These are phyloP conservation scores for Moniliella sp. DNA, from an alignment of 1,284 basidiomycete genomes.

Conservation along the genomic window DNA sequence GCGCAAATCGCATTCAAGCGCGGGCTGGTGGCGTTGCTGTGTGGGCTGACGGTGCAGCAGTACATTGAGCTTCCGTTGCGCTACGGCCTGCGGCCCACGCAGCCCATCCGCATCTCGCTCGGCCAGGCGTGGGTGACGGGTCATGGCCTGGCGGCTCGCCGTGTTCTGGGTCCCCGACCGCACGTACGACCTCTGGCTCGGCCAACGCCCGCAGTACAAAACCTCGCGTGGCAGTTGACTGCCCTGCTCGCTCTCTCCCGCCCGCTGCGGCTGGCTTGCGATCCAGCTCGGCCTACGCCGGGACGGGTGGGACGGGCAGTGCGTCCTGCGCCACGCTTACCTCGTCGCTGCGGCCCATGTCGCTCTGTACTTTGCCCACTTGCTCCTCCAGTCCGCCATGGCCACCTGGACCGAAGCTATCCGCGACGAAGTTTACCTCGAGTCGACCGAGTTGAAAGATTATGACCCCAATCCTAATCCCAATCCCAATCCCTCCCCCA, in stretches of 20 bases:
- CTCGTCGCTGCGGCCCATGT: background rate
- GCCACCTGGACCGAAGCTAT: slow-evolving; percentile 16
- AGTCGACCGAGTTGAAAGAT: slow-evolving; percentile 23
- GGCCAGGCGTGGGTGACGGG: slow-evolving; percentile 7
- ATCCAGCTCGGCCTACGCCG: too few relatives aligned
- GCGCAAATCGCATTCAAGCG: too few relatives aligned
- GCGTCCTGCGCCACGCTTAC: background rate
- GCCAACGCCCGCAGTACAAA: background rate
- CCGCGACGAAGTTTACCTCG: slow-evolving; percentile 25
- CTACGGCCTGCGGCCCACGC: background rate
- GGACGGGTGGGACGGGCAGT: background rate
- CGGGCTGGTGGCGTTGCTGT: too few relatives aligned
- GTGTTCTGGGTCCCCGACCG: slow-evolving; percentile 3
- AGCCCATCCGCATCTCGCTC: slow-evolving; percentile 1
- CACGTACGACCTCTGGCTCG: background rate
- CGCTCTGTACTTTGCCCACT: background rate
- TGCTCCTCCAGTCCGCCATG: slow-evolving; percentile 6
- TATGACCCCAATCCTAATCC: too few relatives aligned
- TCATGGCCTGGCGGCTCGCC: slow-evolving; percentile 5
- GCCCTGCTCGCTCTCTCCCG: background rate
- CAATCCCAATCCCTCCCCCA: too few relatives aligned
- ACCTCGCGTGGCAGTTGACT: background rate
- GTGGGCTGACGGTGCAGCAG: too few relatives aligned
- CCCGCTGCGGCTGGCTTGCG: too few relatives aligned
- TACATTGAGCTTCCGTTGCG: background rate